A percentile compares a stretch with the other conserved stretches of the same genome.
Evolutionary conservation across 2,329 filamentous ascomycete species (phyloP).

Genomic region (Arthrobotrys sphaeroides): DNA sequence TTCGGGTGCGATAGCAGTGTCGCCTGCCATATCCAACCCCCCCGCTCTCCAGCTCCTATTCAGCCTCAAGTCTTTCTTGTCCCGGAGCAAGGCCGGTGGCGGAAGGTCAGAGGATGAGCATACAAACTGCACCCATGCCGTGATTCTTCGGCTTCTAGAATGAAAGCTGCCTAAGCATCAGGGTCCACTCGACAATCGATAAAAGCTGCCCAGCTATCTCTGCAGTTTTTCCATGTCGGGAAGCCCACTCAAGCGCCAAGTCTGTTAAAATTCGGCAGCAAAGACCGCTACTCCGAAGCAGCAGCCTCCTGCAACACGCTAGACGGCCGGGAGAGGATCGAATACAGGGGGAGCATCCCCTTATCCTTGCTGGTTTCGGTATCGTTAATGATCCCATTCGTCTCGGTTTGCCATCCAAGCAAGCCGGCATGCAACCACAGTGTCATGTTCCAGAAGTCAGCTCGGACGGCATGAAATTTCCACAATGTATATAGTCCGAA

Average conservation of each 20-base stretch:
- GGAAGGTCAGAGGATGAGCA: neutral
- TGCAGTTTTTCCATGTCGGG: slow-evolving; percentile 5
- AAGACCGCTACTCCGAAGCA: slow-evolving; percentile 48
- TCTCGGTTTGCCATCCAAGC: slow-evolving; percentile 39
- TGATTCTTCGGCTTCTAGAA: slow-evolving; percentile 9
- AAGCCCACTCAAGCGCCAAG: slow-evolving; percentile 32
- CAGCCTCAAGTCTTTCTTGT: neutral
- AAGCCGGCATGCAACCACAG: slow-evolving; percentile 44
- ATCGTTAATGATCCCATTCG: slow-evolving; percentile 12
- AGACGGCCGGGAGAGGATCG: slow-evolving; percentile 12
- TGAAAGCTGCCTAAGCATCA: slow-evolving; percentile 9
- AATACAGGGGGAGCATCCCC: slow-evolving; percentile 27
- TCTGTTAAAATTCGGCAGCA: slow-evolving; percentile 38
- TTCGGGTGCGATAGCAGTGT: neutral
- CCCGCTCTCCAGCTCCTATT: neutral
- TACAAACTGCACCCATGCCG: neutral
- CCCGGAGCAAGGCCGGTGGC: neutral
- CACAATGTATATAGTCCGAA: slow-evolving; percentile 32
- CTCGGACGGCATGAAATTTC: slow-evolving; percentile 14
- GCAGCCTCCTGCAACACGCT: slow-evolving; percentile 41
- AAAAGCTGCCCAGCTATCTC: slow-evolving; percentile 26
- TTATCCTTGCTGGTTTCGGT: slow-evolving; percentile 27
- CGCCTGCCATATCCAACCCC: slow-evolving; percentile 5
- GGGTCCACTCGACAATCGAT: slow-evolving; percentile 7
- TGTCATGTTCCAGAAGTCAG: slow-evolving; percentile 36